Percentiles rank a stretch among this genome's conserved stretches.
Evolutionary conservation across 169 alveolate species (phyloP).

Genomic region (Theileria parva): DNA sequence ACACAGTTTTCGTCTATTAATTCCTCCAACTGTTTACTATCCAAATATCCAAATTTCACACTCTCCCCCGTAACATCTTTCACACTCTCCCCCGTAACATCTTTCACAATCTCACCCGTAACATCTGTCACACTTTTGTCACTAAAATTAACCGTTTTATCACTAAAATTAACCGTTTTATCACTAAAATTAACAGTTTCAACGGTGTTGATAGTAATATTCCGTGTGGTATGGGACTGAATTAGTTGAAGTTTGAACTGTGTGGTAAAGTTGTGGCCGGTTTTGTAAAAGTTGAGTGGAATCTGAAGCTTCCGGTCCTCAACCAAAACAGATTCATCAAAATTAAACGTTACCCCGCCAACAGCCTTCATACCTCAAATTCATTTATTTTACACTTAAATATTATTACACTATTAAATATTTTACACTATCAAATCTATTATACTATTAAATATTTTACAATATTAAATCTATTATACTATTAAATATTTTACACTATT

Average conservation of each 20-base stretch:
- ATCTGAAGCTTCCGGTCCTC: slow-evolving; percentile 30
- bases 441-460: background rate
- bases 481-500: too few relatives aligned
- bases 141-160: too few relatives aligned
- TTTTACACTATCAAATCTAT: background rate
- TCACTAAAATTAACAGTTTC: too few relatives aligned
- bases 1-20: background rate
- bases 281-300: slow-evolving; percentile 3
- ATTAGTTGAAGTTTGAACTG: background rate
- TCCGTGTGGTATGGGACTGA: too few relatives aligned
- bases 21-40: background rate
- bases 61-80: slow-evolving; percentile 14
- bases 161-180: too few relatives aligned
- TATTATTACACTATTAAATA: too few relatives aligned
- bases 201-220: too few relatives aligned
- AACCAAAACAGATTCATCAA: slow-evolving; percentile 32
- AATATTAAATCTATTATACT: too few relatives aligned
- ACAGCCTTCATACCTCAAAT: slow-evolving; percentile 14
- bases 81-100: slow-evolving; percentile 11
- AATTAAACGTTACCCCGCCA: slow-evolving; percentile 33
- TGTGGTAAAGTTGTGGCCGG: background rate
- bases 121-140: background rate
- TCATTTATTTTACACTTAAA: background rate
- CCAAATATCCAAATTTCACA: slow-evolving; percentile 14
- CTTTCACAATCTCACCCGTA: slow-evolving; percentile 8